A percentile compares a stretch with the other conserved stretches of the same genome.
These are phyloP conservation scores for Buxus sempervirens DNA, from an alignment of 164 flowering plant genomes.

Conservation along the genomic window DNA sequence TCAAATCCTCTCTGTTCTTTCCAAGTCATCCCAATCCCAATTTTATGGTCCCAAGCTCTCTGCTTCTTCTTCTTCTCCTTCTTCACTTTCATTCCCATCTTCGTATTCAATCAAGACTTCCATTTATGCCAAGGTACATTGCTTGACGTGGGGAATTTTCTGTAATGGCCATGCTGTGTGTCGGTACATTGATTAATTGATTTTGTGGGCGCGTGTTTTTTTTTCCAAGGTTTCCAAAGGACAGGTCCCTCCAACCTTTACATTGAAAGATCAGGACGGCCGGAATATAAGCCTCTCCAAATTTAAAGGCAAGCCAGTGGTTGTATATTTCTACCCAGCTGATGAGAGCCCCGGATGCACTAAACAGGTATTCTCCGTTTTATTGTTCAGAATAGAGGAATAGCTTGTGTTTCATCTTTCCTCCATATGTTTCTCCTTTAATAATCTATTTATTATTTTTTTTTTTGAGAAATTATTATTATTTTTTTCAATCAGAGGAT, in stretches of 20 bases:
- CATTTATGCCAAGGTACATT: constrained; percentile 70
- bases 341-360: constrained; percentile 99
- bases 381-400: too few relatives aligned
- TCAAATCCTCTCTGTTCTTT: constrained; percentile 23
- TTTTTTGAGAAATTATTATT: too few relatives aligned
- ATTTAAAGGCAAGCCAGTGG: constrained; percentile 92
- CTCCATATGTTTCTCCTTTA: too few relatives aligned
- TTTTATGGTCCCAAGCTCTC: constrained; percentile 61
- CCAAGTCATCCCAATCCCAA: constrained; percentile 60
- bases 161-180: not conserved
- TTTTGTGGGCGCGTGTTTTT: not conserved
- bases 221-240: constrained; percentile 65
- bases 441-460: too few relatives aligned
- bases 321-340: constrained; percentile 93
- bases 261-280: constrained; percentile 91
- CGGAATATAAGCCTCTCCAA: constrained; percentile 66
- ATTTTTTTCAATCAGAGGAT: too few relatives aligned
- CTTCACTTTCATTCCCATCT: constrained; percentile 30
- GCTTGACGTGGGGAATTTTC: not conserved
- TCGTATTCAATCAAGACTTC: constrained; percentile 21
- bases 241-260: constrained; percentile 59
- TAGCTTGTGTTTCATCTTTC: too few relatives aligned
- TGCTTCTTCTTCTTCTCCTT: constrained; percentile 27
- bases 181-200: not conserved
- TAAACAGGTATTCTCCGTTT: constrained; percentile 56